These are phyloP conservation scores for Penicillium aurantiogriseum DNA, from an alignment of 2,329 filamentous ascomycete genomes.

Conservation along the genomic window DNA sequence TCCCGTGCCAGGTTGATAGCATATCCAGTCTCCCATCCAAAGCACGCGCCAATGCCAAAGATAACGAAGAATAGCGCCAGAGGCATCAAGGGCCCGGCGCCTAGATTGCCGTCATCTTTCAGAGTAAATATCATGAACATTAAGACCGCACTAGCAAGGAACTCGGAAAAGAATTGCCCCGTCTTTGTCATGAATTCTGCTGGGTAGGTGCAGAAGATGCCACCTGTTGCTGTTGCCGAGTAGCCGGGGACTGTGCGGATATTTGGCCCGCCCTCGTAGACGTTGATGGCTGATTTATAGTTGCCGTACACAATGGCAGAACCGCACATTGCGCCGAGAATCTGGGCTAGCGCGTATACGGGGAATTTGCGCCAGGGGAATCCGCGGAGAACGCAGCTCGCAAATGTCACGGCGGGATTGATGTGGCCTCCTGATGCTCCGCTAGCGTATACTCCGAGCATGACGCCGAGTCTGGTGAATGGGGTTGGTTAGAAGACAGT, in stretches of 20 bases:
- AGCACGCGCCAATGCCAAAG: slow-evolving; percentile 70
- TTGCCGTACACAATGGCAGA: slow-evolving; percentile 62
- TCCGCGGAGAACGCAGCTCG: slow-evolving; percentile 66
- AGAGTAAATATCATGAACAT: slow-evolving; percentile 72
- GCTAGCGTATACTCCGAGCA: slow-evolving; percentile 64
- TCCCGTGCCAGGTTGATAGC: slow-evolving; percentile 73
- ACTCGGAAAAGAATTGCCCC: slow-evolving; percentile 70
- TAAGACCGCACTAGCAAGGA: slow-evolving; percentile 64
- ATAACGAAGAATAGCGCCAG: slow-evolving; percentile 69
- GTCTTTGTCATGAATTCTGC: slow-evolving; percentile 60
- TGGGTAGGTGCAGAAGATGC: slow-evolving; percentile 73
- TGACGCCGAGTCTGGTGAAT: slow-evolving; percentile 57
- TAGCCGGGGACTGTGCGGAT: slow-evolving; percentile 61
- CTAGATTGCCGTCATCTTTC: slow-evolving; percentile 49
- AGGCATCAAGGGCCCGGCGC: slow-evolving; percentile 58
- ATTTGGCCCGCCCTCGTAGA: slow-evolving; percentile 57
- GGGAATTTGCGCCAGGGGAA: slow-evolving; percentile 69
- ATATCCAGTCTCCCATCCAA: slow-evolving; percentile 75
- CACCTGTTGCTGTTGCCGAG: slow-evolving; percentile 61
- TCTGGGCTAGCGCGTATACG: slow-evolving; percentile 64
- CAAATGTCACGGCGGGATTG: slow-evolving; percentile 69
- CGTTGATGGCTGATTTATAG: slow-evolving; percentile 64
- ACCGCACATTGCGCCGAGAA: slow-evolving; percentile 65
- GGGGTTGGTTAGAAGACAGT: not conserved
- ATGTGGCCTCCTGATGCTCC: slow-evolving; percentile 65